These are phyloP conservation scores for Teratosphaeriaceae sp. DNA, from an alignment of 2,329 filamentous ascomycete species.

Conservation along the genomic window DNA sequence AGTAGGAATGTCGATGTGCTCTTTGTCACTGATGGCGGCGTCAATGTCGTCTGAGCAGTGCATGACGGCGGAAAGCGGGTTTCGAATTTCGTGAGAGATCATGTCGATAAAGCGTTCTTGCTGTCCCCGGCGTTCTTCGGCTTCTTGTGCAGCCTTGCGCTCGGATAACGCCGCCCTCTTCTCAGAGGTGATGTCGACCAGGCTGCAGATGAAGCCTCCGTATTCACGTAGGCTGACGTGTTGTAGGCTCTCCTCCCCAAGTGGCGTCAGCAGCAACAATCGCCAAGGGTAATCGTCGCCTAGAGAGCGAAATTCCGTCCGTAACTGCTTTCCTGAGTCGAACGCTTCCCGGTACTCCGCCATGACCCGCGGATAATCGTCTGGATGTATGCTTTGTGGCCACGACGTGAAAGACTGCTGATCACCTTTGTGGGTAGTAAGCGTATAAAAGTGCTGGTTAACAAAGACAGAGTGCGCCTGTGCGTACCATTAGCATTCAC, in stretches of 20 bases:
- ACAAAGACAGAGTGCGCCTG: constrained; percentile 40
- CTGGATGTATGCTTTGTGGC: constrained; percentile 40
- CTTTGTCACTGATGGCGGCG: constrained; percentile 17
- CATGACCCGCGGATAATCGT: constrained; percentile 41
- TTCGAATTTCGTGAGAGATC: constrained; percentile 35
- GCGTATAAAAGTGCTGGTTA: constrained; percentile 39
- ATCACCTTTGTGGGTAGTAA: constrained; percentile 37
- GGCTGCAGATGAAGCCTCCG: constrained; percentile 40
- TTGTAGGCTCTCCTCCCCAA: constrained; percentile 32
- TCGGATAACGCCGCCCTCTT: constrained; percentile 38
- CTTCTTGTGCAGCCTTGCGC: constrained; percentile 36
- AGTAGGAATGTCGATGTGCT: constrained; percentile 14
- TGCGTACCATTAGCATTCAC: background rate
- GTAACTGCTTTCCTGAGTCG: constrained; percentile 30
- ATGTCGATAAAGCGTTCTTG: constrained; percentile 39
- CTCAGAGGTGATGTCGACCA: constrained; percentile 41
- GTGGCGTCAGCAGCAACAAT: constrained; percentile 36
- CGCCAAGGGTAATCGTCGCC: constrained; percentile 32
- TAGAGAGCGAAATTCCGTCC: constrained; percentile 38
- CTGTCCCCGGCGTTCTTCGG: constrained; percentile 35
- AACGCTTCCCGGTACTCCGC: constrained; percentile 38
- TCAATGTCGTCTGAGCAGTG: constrained; percentile 40
- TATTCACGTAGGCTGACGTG: constrained; percentile 27
- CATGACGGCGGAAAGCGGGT: constrained; percentile 33
- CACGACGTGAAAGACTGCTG: constrained; percentile 38